A percentile compares a stretch with the other conserved stretches of the same genome.
Conservation (phyloP, 1,139 yeast genomes). For the Casaregolazyma lundiana region DNA sequence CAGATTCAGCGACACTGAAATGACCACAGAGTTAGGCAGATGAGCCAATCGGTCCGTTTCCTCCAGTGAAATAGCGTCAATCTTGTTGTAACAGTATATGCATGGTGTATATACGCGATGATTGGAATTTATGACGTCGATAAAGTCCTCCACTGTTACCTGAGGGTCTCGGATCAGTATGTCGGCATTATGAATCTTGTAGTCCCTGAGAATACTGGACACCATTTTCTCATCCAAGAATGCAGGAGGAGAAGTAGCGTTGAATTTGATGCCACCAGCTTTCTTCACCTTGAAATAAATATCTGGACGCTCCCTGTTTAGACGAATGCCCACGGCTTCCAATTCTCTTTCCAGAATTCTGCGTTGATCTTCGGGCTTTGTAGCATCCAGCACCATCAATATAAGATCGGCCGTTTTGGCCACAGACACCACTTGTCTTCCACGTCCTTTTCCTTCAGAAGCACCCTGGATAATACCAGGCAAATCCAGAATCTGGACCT, state of each 20-base stretch:
- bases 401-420: conserved; percentile 93
- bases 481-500: conserved; percentile 89
- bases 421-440: conserved; percentile 93
- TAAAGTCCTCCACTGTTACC: conserved; percentile 88
- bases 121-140: conserved; percentile 82
- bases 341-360: conserved; percentile 81
- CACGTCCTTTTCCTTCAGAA: conserved; percentile 95
- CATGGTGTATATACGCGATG: conserved; percentile 89
- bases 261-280: conserved; percentile 88
- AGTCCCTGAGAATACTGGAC: conserved; percentile 71
- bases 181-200: conserved; percentile 89
- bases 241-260: conserved; percentile 76
- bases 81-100: conserved; percentile 88
- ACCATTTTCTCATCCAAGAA: conserved; percentile 78
- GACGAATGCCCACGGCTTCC: conserved; percentile 89
- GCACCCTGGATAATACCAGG: conserved; percentile 99
- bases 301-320: conserved; percentile 79
- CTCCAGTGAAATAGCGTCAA: conserved; percentile 91
- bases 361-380: conserved; percentile 86
- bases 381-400: conserved; percentile 92
- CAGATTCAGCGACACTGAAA: conserved; percentile 83
- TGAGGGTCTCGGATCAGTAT: conserved; percentile 85
- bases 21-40: conserved; percentile 86
- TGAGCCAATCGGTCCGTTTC: conserved; percentile 91
- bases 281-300: conserved; percentile 72